Conservation (phyloP, 257 asterid species). For the Misopates orontium region DNA sequence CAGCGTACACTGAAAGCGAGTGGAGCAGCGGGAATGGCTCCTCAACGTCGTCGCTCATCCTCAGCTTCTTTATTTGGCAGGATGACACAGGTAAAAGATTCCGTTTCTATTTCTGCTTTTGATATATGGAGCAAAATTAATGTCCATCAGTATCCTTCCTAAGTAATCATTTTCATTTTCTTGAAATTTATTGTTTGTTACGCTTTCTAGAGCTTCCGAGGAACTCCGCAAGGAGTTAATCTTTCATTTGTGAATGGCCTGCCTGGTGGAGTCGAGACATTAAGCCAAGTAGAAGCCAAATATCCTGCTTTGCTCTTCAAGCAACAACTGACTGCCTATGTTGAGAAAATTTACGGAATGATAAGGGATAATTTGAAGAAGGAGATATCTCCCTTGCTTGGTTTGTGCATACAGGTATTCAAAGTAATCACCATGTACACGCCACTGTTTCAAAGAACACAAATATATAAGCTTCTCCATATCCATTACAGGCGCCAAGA, state of each 20-base stretch:
- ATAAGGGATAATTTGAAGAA: slow-evolving; percentile 95
- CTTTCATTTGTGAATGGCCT: slow-evolving; percentile 62
- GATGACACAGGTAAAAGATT: slow-evolving; percentile 68
- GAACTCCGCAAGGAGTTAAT: slow-evolving; percentile 77
- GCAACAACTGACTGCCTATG: slow-evolving; percentile 99
- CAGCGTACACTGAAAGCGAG: slow-evolving; percentile 98
- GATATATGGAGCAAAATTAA: not conserved
- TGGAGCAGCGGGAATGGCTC: slow-evolving; percentile 89
- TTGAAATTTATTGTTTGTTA: slow-evolving; percentile 16
- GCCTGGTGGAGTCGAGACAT: slow-evolving; percentile 82
- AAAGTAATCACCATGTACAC: slow-evolving; percentile 15
- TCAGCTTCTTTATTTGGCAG: slow-evolving; percentile 90
- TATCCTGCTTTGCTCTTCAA: slow-evolving; percentile 98
- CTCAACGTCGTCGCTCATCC: slow-evolving; percentile 90
- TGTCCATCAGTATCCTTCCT: slow-evolving; percentile 10
- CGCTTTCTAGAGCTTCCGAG: slow-evolving; percentile 82
- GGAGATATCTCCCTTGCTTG: slow-evolving; percentile 99
- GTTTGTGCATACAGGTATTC: slow-evolving; percentile 91
- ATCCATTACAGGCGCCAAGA: slow-evolving; percentile 74
- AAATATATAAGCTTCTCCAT: not conserved
- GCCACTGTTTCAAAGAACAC: slow-evolving; percentile 18
- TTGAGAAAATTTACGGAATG: slow-evolving; percentile 96
- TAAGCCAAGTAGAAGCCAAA: slow-evolving; percentile 99
- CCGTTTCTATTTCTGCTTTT: slow-evolving; percentile 17
- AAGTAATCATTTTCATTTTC: slow-evolving; percentile 14